Conservation (phyloP, 352 stramenopile species). For the Globisporangium spiculum region DNA sequence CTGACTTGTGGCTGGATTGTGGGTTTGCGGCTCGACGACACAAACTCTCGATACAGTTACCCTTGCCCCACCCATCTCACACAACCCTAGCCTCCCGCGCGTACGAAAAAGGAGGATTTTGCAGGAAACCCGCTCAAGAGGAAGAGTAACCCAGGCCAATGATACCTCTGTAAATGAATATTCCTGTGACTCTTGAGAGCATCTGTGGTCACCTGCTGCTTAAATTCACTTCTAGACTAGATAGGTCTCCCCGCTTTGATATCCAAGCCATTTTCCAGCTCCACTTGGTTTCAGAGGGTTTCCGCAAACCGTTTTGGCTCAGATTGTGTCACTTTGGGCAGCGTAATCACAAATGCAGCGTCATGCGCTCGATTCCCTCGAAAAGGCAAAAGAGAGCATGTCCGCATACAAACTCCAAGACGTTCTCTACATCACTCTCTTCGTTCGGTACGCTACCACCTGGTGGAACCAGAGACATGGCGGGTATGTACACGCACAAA, state of each 20-base stretch:
- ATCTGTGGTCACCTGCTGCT: not conserved
- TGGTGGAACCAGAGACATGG: constrained; percentile 10
- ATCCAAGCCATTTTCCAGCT: not conserved
- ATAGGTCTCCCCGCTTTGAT: not conserved
- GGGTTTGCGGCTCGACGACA: constrained; percentile 10
- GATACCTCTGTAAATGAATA: not conserved
- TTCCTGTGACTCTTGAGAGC: not conserved
- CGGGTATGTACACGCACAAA: not conserved
- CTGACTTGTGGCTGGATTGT: not conserved
- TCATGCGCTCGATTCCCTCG: not conserved
- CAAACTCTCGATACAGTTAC: constrained; percentile 4
- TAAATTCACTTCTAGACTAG: not conserved
- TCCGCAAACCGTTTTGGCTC: not conserved
- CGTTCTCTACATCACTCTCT: not conserved
- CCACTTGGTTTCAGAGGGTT: not conserved
- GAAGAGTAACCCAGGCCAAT: not conserved
- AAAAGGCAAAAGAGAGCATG: not conserved
- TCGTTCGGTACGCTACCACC: not conserved
- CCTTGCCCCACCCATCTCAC: not conserved
- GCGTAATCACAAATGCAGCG: not conserved
- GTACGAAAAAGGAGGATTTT: constrained; percentile 4
- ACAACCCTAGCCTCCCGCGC: not conserved
- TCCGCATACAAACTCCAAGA: constrained; percentile 1
- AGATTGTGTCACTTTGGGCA: not conserved
- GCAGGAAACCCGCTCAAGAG: not conserved